Conservation (phyloP, 345 rosid genomes). For the Punica granatum region DNA sequence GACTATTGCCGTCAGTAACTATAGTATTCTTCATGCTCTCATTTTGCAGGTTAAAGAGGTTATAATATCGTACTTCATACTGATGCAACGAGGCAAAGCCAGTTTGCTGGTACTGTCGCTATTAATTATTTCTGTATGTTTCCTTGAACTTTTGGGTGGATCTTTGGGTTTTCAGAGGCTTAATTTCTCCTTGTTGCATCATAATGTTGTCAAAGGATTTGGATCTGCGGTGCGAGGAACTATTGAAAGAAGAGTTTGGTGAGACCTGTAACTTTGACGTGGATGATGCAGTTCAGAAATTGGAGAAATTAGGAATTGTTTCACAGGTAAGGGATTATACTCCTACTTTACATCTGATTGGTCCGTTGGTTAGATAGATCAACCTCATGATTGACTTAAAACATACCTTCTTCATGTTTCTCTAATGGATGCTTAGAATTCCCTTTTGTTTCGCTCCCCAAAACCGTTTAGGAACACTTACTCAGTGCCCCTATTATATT, state of each 20-base stretch:
- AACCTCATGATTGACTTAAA: no score
- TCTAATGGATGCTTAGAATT: background rate
- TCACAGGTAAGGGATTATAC: slow-evolving; percentile 38
- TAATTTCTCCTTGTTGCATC: background rate
- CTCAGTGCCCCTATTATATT: no score
- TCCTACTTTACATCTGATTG: background rate
- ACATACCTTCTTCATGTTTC: no score
- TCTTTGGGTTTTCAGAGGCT: slow-evolving; percentile 3
- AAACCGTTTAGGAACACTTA: no score
- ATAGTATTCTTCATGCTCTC: background rate
- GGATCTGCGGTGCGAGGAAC: slow-evolving; percentile 76
- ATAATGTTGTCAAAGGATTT: slow-evolving; percentile 50
- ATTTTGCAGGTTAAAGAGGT: slow-evolving; percentile 85
- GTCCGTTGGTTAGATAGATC: no score
- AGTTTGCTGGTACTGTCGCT: slow-evolving; percentile 48
- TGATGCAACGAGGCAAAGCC: slow-evolving; percentile 97
- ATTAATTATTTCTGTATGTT: background rate
- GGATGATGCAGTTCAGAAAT: slow-evolving; percentile 84
- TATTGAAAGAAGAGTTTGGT: slow-evolving; percentile 69
- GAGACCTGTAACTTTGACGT: slow-evolving; percentile 87
- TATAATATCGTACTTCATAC: slow-evolving; percentile 73
- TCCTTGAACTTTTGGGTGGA: background rate
- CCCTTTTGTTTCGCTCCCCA: no score
- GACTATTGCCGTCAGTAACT: background rate
- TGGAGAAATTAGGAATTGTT: slow-evolving; percentile 79